Evolutionary conservation across 129 eudicot genomes (phyloP).

Genomic region (Calendula officinalis): DNA sequence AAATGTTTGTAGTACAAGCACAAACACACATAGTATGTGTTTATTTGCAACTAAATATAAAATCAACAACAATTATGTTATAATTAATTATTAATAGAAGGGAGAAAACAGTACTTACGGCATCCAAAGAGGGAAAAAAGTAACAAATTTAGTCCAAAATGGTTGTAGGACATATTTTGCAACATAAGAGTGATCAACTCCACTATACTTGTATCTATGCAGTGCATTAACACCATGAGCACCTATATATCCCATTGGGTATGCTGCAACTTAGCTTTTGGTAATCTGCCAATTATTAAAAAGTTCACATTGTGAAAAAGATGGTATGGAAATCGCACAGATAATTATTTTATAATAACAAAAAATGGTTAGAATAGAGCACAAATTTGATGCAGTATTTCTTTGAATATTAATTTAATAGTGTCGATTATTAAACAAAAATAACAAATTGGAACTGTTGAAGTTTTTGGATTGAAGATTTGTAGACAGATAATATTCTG

Average conservation of each 20-base stretch:
- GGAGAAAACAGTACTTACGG: conserved; percentile 59
- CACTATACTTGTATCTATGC: conserved; percentile 88
- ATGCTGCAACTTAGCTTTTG: conserved; percentile 21
- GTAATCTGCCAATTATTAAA: conserved; percentile 2
- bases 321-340: not conserved
- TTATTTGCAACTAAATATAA: conserved; percentile 10
- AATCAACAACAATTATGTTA: not conserved
- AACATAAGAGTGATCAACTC: conserved; percentile 84
- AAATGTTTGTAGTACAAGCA: conserved; percentile 76
- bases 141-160: conserved; percentile 80
- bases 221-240: conserved; percentile 78
- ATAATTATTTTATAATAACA: no score
- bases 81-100: not conserved
- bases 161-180: conserved; percentile 91
- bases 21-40: no score
- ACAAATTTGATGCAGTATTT: no score
- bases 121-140: conserved; percentile 97
- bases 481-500: not conserved
- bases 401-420: not conserved
- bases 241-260: conserved; percentile 77
- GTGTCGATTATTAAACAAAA: not conserved
- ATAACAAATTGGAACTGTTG: not conserved
- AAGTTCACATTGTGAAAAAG: not conserved
- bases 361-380: no score
- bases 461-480: not conserved